Evolutionary conservation across 1,284 basidiomycete genomes (phyloP).

Genomic region (Cutaneotrichosporon daszewskae): DNA sequence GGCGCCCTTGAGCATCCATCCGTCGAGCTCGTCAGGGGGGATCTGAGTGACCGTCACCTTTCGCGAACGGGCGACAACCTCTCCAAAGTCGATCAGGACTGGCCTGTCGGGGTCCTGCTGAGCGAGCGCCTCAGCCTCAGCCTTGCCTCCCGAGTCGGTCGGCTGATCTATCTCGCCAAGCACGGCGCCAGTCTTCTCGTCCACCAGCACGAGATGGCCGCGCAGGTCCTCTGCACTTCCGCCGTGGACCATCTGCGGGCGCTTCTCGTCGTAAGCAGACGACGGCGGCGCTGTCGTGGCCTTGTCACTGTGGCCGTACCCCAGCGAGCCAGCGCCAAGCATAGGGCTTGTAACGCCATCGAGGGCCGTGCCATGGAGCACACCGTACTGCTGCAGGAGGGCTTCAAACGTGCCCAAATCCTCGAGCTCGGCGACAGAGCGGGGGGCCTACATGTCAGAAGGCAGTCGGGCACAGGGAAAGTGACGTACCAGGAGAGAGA

Average conservation of each 20-base stretch:
- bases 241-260: slow-evolving; percentile 6
- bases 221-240: slow-evolving; percentile 52
- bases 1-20: slow-evolving; percentile 67
- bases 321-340: not conserved
- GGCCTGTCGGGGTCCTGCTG: slow-evolving; percentile 55
- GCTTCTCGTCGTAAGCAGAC: slow-evolving; percentile 10
- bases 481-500: no score
- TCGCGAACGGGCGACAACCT: slow-evolving; percentile 46
- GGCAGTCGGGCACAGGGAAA: no score
- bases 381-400: slow-evolving; percentile 62
- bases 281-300: slow-evolving; percentile 1
- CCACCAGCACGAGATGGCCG: slow-evolving; percentile 65
- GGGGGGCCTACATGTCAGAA: slow-evolving; percentile 6
- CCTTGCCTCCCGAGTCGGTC: slow-evolving; percentile 43
- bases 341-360: slow-evolving; percentile 18
- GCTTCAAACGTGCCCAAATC: slow-evolving; percentile 66
- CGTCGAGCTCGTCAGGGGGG: slow-evolving; percentile 58
- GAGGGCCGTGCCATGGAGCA: slow-evolving; percentile 34
- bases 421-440: slow-evolving; percentile 46
- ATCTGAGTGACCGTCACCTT: slow-evolving; percentile 54
- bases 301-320: slow-evolving; percentile 1
- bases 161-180: slow-evolving; percentile 64
- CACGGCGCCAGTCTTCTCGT: slow-evolving; percentile 67
- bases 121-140: slow-evolving; percentile 54
- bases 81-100: slow-evolving; percentile 66